Percentiles rank a stretch among this genome's conserved stretches.
phyloP scores from a whole-genome alignment of 305 asterid species.

The Fraxinus ornus region DNA sequence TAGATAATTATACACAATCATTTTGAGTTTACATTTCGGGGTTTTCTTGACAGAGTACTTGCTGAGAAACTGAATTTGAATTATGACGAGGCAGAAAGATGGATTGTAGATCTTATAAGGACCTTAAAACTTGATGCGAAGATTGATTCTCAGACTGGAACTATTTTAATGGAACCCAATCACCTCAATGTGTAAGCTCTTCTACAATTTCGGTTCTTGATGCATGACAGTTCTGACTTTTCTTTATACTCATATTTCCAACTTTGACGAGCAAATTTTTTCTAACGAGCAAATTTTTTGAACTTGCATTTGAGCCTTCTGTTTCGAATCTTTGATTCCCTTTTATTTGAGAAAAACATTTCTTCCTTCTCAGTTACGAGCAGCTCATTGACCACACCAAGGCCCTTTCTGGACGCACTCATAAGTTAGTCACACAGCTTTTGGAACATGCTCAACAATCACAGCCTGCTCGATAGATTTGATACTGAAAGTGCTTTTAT shows the following conservation, averaged over 20 bases:
- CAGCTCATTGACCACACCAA: conserved; percentile 85
- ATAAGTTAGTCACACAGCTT: conserved; percentile 72
- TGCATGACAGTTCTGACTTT: background rate
- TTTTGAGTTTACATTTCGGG: background rate
- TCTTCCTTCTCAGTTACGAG: conserved; percentile 62
- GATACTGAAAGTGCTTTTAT: background rate
- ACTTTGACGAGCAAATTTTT: background rate
- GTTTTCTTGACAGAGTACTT: conserved; percentile 57
- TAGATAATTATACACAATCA: background rate
- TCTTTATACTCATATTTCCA: background rate
- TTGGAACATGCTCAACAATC: conserved; percentile 81
- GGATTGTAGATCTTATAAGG: conserved; percentile 89
- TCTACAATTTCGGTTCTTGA: background rate
- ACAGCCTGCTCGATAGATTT: conserved; percentile 59
- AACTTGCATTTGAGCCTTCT: background rate
- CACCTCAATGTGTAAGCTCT: conserved; percentile 81
- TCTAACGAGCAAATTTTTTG: background rate
- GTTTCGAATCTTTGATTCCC: background rate
- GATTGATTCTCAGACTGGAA: conserved; percentile 71
- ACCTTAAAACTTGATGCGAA: conserved; percentile 96
- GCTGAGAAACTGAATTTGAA: conserved; percentile 89
- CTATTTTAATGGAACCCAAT: conserved; percentile 82
- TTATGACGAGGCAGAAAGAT: conserved; percentile 89
- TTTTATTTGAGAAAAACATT: conserved; percentile 25
- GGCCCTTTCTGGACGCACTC: conserved; percentile 79